Evolutionary conservation across 2,329 filamentous ascomycete species (phyloP).

Genomic region (Ceratocystis eucalypticola): DNA sequence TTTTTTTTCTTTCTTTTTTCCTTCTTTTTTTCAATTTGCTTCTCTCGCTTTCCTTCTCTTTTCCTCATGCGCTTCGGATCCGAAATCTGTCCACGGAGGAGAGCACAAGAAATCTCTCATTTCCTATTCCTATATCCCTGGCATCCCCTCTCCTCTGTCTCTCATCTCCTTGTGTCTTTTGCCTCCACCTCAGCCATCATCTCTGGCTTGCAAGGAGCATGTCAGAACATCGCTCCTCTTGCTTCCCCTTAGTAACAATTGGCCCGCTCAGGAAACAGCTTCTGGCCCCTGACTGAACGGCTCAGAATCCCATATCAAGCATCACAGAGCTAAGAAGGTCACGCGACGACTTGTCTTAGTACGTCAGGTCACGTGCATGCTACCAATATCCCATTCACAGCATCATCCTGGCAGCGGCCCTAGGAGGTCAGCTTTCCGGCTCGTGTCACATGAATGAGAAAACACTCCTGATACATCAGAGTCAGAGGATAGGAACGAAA

Average conservation of each 20-base stretch:
- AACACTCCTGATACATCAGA: background rate
- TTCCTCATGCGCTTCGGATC: background rate
- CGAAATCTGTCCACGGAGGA: background rate
- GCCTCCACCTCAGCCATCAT: background rate
- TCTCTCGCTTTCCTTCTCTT: background rate
- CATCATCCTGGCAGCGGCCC: no score
- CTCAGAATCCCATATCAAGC: background rate
- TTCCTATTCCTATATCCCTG: background rate
- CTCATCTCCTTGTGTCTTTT: background rate
- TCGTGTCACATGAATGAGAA: background rate
- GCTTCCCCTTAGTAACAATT: background rate
- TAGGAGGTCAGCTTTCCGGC: background rate
- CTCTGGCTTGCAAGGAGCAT: background rate
- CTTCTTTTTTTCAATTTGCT: background rate
- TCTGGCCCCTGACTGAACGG: background rate
- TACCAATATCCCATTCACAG: background rate
- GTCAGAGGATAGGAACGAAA: background rate
- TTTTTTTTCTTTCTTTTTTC: background rate
- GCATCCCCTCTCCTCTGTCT: background rate
- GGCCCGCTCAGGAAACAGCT: background rate
- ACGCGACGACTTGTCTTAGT: constrained; percentile 1
- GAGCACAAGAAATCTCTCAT: background rate
- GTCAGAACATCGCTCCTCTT: background rate
- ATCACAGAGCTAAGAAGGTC: background rate
- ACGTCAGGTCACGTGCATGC: background rate